Percentiles rank a stretch among this genome's conserved stretches.
These are phyloP conservation scores for Fonsecaea pedrosoi DNA, from an alignment of 2,329 filamentous ascomycete genomes.

Conservation along the genomic window DNA sequence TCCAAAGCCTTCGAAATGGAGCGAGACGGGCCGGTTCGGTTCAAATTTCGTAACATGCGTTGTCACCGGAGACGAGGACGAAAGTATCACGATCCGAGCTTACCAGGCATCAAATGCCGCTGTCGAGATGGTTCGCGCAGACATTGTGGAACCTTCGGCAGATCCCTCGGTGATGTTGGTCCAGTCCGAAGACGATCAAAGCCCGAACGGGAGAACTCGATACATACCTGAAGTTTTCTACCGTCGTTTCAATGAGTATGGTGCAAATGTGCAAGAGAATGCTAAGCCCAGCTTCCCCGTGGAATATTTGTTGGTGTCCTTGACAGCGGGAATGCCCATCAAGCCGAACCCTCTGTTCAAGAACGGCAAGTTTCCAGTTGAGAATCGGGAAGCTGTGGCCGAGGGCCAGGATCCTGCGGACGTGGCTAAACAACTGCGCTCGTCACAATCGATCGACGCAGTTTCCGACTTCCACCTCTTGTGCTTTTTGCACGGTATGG, in stretches of 20 bases:
- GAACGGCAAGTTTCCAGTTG: constrained; percentile 77
- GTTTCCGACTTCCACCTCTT: constrained; percentile 94
- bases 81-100: constrained; percentile 84
- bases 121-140: constrained; percentile 94
- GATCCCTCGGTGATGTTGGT: constrained; percentile 95
- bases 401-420: constrained; percentile 79
- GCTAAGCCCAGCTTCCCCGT: constrained; percentile 96
- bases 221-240: constrained; percentile 99
- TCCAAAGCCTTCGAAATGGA: constrained; percentile 94
- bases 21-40: constrained; percentile 89
- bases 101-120: constrained; percentile 96
- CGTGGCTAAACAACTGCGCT: constrained; percentile 72
- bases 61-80: constrained; percentile 87
- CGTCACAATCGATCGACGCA: constrained; percentile 68
- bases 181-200: constrained; percentile 85
- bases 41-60: constrained; percentile 98
- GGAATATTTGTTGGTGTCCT: constrained; percentile 92
- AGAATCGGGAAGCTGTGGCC: constrained; percentile 87
- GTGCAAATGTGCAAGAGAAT: constrained; percentile 94
- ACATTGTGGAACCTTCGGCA: constrained; percentile 93
- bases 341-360: constrained; percentile 78
- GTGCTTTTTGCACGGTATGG: constrained; percentile 81
- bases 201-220: constrained; percentile 69
- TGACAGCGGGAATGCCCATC: constrained; percentile 95
- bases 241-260: constrained; percentile 93